Percentiles rank a stretch among this genome's conserved stretches.
phyloP scores from a whole-genome alignment of 495 filamentous ascomycete species.

The Aspergillus diversus region DNA sequence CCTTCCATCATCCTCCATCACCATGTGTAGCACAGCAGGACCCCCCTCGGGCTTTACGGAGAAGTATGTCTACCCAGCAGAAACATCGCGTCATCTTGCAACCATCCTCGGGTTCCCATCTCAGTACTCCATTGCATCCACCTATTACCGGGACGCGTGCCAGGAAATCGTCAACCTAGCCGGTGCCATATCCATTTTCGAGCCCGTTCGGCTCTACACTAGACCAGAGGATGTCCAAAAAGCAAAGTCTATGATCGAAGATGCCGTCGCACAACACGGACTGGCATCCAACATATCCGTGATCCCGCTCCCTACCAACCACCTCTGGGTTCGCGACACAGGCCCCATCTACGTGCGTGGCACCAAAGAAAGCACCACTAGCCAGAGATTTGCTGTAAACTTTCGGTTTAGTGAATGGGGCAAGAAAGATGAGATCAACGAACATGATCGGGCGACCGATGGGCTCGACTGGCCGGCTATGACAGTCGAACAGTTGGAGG shows the following conservation, averaged over 20 bases:
- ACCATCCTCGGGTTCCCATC: constrained; percentile 43
- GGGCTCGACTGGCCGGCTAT: constrained; percentile 29
- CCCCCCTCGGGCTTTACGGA: neutral
- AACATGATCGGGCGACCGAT: constrained; percentile 19
- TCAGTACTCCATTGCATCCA: constrained; percentile 29
- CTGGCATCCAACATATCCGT: constrained; percentile 10
- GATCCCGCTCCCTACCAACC: constrained; percentile 32
- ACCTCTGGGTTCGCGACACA: constrained; percentile 43
- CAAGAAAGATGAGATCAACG: constrained; percentile 23
- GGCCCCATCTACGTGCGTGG: constrained; percentile 38
- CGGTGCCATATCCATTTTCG: constrained; percentile 36
- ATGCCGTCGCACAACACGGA: constrained; percentile 2
- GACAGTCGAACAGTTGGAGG: constrained; percentile 6
- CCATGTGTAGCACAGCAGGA: neutral
- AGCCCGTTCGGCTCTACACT: constrained; percentile 38
- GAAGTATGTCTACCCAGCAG: constrained; percentile 20
- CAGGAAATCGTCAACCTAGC: constrained; percentile 36
- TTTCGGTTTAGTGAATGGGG: constrained; percentile 44
- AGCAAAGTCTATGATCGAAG: constrained; percentile 25
- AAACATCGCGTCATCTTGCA: constrained; percentile 34
- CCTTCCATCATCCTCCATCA: neutral
- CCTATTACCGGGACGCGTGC: constrained; percentile 28
- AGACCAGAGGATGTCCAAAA: constrained; percentile 28
- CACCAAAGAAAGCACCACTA: constrained; percentile 13
- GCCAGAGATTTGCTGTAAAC: constrained; percentile 32